Base-by-base conservation (phyloP, 2,329 filamentous ascomycete species). In the Aspergillus quadrilineatus region DNA sequence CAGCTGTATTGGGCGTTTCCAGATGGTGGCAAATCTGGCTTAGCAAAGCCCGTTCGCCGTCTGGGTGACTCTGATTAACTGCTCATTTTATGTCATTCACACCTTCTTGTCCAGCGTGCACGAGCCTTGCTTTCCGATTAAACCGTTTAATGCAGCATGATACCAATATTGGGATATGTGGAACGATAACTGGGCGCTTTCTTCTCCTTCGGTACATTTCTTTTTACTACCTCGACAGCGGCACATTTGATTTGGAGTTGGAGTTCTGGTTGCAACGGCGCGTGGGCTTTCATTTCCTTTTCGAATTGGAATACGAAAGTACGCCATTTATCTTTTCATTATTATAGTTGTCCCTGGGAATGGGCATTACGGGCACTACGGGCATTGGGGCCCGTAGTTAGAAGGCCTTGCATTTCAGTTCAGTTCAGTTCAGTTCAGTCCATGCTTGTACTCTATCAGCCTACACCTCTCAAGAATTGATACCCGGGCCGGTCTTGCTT, bases 1-100 rank as follows among this genome's bases (percentile, higher is more conserved):
- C 83, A 22, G 81, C 83, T 10, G 83, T 86, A 4, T 70, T 87
- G 2, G 79, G 79, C 3, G 79, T 87, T 32, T 73, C 82, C 56
- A 76, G 77, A 47, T 85, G 82, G 79, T 87, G 85, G 85, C 83
- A 85, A 64, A 73, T 73, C 46, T 86, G 82, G 81, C 72, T 87
- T 29, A 60, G 62, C 37, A 73, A 67, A 60, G 70, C 66, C 26
- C 65, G 67, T 39, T 69, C 64, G 47, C 48, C 48, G 52, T 59
- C 54, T 54, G 43, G 51, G 47, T 60, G 44, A 62, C 56, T 43
- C 32, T 15, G 30, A 39, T 49, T 46, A 26, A 28, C 29, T 30
- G 15, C 47, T 47, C 39, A 39, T 53, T 36, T 41, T 30, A 52
- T 44, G 28, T 43, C 26, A 17, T 39, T 14, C 30, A 28, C 30